Base-by-base conservation (phyloP, 306 rosid species). In the Mimosa pudica region DNA sequence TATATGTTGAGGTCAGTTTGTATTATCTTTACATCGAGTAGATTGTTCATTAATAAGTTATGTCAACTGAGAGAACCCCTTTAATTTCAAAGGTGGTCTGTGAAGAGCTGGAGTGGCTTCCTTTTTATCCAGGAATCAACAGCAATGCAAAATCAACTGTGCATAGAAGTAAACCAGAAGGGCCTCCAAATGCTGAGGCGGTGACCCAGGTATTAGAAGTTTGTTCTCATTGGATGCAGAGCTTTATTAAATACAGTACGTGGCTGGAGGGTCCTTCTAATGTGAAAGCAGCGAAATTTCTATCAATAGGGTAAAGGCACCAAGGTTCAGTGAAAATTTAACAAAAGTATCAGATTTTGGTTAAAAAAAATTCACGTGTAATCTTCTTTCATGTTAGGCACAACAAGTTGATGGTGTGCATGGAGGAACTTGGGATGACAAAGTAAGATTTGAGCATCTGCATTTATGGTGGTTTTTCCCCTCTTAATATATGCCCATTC, bases 41-140 rank as follows among this genome's bases (percentile, higher is more conserved):
- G 73, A 77, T 66, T 70, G 75, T 75, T 80, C 67, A 57, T 68
- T 63, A 74, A 78, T 72, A 70, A 73, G 71, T 84, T 80, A 44
- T 70, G 68, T 75, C 80, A 78, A 70, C 73, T 75, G 64, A 79
- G 81, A 16, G 80, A 71, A 49, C 47, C 60, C 60, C 79, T 75
- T 84, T 41, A 52, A 77, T 73, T 87, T 81, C 84, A 30, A 81
- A 93, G 98, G 98, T 96, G 77, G 99, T 96, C 80, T 93, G 99
- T 79, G 99, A 96, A 89, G 99, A 96, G 90, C 88, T 96, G 85
- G 98, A 96, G 44, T 96, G 99, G 99, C 94, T 96, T 77, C 92
- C 94, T 69, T 93, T 93, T 89, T 96, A 91, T 85, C 97, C 97
- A 17, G 91, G 93, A 74, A 84, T 84, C 74, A 70, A 73, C 69